Base-by-base conservation (phyloP, 352 stramenopile species). In the Globisporangium carolinianum region DNA sequence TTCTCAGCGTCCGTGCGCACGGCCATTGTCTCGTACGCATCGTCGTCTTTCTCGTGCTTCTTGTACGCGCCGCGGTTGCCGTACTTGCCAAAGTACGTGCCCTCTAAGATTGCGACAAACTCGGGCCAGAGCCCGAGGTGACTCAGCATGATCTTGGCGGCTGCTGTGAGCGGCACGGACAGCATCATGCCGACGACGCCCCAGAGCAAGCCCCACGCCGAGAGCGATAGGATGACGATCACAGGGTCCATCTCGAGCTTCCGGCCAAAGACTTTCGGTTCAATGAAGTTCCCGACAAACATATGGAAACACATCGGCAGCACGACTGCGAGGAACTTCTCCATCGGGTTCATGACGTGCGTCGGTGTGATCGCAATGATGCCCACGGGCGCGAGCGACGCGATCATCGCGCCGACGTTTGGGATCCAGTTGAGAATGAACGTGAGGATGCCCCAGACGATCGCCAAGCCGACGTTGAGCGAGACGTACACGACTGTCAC, bases 381-480 rank as follows among this genome's bases (percentile, higher is more conserved):
- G 60, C 76, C 85, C 47, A 95, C 87, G 11, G 85, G 85, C 18
- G 71, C 64, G 52, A 93, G 67, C 11, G 85, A 95, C 41, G 85
- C 85, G 58, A 95, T 95, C 81, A 95, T 93, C 7, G 85, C 85
- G 56, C 85, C 85, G 9, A 95, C 85, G 62, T 95, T 95, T 35
- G 85, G 85, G 57, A 95, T 95, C 85, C 85, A 95, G 52, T 95
- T 95, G 38, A 95, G 62, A 17, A 95, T 88, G 57, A 95, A 95
- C 55, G 85, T 95, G 52, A 95, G 69, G 61, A 95, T 92, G 52
- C 85, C 85, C 85, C 85, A 95, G 35, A 95, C 81, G 60, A 93
- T 89, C 9, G 85, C 83, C 24, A 95, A 69, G 0, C 85, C 85
- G 51, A 95, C 85, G 61, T 95, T 95, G 9, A 95, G 75, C 66